These are phyloP conservation scores for Flaveria brownii DNA, from an alignment of 129 eudicot species.

Conservation along the genomic window DNA sequence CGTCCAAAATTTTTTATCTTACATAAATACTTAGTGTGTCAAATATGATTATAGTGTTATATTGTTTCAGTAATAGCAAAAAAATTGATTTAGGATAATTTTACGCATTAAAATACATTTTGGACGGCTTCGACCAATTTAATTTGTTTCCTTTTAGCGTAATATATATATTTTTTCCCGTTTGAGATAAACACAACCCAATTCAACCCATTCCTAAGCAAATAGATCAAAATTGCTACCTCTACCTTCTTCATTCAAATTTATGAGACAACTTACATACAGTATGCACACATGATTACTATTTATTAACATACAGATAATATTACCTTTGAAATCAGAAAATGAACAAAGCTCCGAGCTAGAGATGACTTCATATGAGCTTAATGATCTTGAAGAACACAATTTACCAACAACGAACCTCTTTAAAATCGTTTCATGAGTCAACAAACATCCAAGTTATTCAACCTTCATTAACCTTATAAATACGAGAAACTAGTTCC, in stretches of 20 bases:
- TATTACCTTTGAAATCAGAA: constrained; percentile 9
- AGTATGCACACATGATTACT: not conserved
- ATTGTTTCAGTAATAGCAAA: too few relatives aligned
- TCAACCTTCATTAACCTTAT: constrained; percentile 32
- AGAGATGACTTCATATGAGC: not conserved
- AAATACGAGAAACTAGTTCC: constrained; percentile 42
- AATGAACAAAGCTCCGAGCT: not conserved
- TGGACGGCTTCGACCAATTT: too few relatives aligned
- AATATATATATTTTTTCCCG: not conserved
- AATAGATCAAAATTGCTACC: not conserved
- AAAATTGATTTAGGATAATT: too few relatives aligned
- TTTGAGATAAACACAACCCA: not conserved
- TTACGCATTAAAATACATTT: too few relatives aligned
- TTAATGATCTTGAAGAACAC: constrained; percentile 8
- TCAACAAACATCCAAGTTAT: constrained; percentile 1
- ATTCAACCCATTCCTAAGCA: not conserved
- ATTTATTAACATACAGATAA: not conserved
- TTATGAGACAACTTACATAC: not conserved
- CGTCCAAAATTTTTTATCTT: too few relatives aligned
- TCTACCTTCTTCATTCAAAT: not conserved
- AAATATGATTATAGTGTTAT: not conserved
- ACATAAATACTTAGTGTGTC: not conserved
- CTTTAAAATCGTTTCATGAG: not conserved
- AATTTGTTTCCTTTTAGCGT: not conserved
- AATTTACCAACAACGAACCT: not conserved